Conservation (phyloP, 345 rosid species). For the Tarenaya hassleriana region DNA sequence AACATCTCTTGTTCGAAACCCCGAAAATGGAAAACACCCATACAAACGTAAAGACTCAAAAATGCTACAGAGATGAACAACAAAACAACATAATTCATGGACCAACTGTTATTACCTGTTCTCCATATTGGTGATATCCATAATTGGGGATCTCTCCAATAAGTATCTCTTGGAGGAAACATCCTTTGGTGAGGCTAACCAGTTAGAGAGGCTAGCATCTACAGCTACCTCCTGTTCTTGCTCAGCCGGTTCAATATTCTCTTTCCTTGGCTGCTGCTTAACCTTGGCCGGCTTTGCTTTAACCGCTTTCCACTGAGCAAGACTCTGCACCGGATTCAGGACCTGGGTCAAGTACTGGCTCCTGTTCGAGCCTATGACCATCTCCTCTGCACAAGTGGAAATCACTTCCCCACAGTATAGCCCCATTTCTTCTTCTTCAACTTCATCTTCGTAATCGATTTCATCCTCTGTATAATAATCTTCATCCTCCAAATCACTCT, state of each 20-base stretch:
- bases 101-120: conserved; percentile 10
- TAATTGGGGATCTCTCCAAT: conserved; percentile 26
- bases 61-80: conserved; percentile 27
- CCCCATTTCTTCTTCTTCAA: conserved; percentile 25
- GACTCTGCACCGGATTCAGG: conserved; percentile 74
- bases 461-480: conserved; percentile 29
- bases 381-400: too few relatives aligned
- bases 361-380: conserved; percentile 27
- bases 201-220: conserved; percentile 69
- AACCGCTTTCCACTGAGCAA: conserved; percentile 72
- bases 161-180: conserved; percentile 16
- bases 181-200: conserved; percentile 40
- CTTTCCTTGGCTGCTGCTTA: conserved; percentile 40
- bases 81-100: conserved; percentile 12
- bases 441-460: conserved; percentile 30
- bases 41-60: conserved; percentile 29
- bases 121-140: conserved; percentile 41
- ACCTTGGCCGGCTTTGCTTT: conserved; percentile 49
- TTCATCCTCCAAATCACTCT: conserved; percentile 49
- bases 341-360: conserved; percentile 46
- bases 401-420: background rate
- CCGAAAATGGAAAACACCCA: conserved; percentile 9
- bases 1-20: conserved; percentile 14
- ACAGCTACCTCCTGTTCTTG: conserved; percentile 42
- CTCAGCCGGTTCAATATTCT: conserved; percentile 32